These are phyloP conservation scores for Aspergillus luchuensis DNA, from an alignment of 2,329 filamentous ascomycete species.

Conservation along the genomic window DNA sequence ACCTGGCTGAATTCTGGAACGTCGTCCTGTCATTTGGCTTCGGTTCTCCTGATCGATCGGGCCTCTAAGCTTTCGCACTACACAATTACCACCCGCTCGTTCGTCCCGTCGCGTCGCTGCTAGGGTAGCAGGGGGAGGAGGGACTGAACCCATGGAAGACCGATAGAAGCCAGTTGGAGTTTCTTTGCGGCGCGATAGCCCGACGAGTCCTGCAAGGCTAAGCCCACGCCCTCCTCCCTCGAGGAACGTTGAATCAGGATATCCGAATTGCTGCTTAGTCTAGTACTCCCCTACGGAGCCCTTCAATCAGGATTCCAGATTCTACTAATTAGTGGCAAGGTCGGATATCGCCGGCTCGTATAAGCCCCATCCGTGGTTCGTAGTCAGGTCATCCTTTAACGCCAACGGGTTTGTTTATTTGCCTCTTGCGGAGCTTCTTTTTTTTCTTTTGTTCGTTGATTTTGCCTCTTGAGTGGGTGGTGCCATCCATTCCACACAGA, in stretches of 20 bases:
- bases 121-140: not conserved
- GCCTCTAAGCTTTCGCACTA: not conserved
- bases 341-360: constrained; percentile 1
- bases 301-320: no score
- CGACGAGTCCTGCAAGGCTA: not conserved
- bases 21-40: not conserved
- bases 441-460: no score
- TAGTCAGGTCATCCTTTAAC: not conserved
- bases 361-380: not conserved
- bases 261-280: not conserved
- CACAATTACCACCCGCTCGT: not conserved
- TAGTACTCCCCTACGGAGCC: not conserved
- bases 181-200: not conserved
- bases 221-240: not conserved
- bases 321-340: not conserved
- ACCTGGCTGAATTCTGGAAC: not conserved
- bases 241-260: not conserved
- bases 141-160: constrained; percentile 30
- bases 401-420: not conserved
- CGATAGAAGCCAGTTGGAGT: constrained; percentile 27
- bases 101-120: not conserved
- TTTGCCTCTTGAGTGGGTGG: constrained; percentile 1
- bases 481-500: not conserved
- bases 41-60: not conserved
- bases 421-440: not conserved